Evolutionary conservation across 2,329 filamentous ascomycete genomes (phyloP).

Genomic region (Emydomyces testavorans): DNA sequence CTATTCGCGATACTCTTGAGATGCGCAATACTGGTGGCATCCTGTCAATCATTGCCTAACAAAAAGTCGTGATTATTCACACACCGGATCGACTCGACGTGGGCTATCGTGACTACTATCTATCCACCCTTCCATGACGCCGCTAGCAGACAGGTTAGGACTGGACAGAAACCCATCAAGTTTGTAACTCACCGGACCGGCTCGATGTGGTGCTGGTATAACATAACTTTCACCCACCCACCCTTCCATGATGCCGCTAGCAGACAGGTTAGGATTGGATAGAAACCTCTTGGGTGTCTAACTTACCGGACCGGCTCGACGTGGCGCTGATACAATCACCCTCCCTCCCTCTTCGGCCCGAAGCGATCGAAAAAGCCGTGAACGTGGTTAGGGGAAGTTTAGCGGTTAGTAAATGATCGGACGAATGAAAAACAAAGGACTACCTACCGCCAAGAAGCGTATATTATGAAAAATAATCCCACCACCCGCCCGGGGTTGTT

Average conservation of each 20-base stretch:
- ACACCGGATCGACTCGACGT: slow-evolving; percentile 16
- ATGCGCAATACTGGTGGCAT: slow-evolving; percentile 13
- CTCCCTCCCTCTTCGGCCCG: slow-evolving; percentile 15
- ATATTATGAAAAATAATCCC: not conserved
- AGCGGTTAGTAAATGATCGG: not conserved
- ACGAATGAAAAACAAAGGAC: not conserved
- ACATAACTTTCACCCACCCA: no score
- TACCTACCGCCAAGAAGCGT: not conserved
- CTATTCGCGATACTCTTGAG: no score
- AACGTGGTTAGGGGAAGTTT: not conserved
- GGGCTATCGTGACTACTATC: not conserved
- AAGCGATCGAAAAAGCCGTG: not conserved
- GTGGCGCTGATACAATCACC: slow-evolving; percentile 17
- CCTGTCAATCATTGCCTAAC: slow-evolving; percentile 20
- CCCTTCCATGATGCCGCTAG: no score
- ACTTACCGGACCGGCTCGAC: not conserved
- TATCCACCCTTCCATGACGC: no score
- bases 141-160: no score
- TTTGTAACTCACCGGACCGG: no score
- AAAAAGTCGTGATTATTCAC: slow-evolving; percentile 21
- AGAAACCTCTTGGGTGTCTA: no score
- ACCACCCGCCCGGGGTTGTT: not conserved
- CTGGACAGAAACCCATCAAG: no score
- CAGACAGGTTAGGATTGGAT: no score
- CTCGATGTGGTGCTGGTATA: no score